Base-by-base conservation (phyloP, 768 basidiomycete genomes). In the Termitomyces sp. region DNA sequence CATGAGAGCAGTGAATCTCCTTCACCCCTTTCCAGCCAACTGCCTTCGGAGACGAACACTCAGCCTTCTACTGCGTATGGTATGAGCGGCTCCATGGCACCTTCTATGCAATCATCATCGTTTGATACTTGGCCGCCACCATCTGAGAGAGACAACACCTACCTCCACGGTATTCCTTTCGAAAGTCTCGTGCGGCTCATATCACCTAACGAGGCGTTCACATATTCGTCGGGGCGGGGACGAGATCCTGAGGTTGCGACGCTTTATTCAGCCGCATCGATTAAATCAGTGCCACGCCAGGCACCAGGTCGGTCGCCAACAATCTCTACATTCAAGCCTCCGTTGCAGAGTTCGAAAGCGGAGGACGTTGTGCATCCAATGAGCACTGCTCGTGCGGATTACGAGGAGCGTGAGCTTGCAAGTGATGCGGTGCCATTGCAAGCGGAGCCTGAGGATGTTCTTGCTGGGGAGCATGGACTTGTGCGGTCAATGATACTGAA, bases 181-280 rank as follows among this genome's bases (percentile, higher is more conserved):
- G 80, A 84, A 61, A 84, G 81, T 63, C 79, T 91, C 35, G 76
- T 93, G 27, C 79, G 79, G 45, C 78, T 93, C 8, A 76, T 83
- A 14, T 88, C 86, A 12, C 82, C 88, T 5, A 82, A 87, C 62
- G 82, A 84, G 56, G 73, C 83, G 0, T 86, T 83, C 65, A 71
- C 78, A 1, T 78, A 70, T 56, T 56, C 63, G 23, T 39, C 66
- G 10, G 68, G 73, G 12, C 73, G 79, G 34, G 73, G 75, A 12
- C 77, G 78, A 19, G 91, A 93, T 68, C 78, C 87, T 0, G 92
- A 94, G 51, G 87, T 91, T 10, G 88, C 90, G 17, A 92, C 91
- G 3, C 75, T 93, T 5, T 94, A 93, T 68, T 89, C 89, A n/a
- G 89, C 89, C 0, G 89, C 89, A 5, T 90, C 88, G 2, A 76